Evolutionary conservation across 2,329 filamentous ascomycete genomes (phyloP).

Genomic region (Lecanosticta acicola): DNA sequence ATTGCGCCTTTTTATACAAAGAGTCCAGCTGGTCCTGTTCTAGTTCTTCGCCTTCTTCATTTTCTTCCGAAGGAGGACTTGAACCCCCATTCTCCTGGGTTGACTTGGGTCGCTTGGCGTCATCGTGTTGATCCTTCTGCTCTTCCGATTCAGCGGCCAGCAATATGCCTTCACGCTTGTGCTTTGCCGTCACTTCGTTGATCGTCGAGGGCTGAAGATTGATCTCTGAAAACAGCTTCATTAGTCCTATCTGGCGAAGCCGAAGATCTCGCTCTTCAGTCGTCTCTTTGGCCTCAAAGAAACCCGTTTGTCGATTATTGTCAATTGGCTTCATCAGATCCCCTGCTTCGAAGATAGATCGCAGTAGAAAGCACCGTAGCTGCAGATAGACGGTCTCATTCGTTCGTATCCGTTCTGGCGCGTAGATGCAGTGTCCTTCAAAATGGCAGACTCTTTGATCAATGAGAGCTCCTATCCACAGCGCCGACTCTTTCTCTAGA

Average conservation of each 20-base stretch:
- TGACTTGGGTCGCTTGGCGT: slow-evolving; percentile 43
- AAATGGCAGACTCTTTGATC: slow-evolving; percentile 87
- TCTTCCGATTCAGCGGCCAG: slow-evolving; percentile 86
- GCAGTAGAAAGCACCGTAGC: slow-evolving; percentile 69
- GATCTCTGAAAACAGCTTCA: slow-evolving; percentile 84
- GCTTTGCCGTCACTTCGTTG: slow-evolving; percentile 69
- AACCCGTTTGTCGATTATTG: slow-evolving; percentile 63
- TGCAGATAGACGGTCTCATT: slow-evolving; percentile 96
- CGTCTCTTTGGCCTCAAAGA: slow-evolving; percentile 83
- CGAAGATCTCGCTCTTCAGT: slow-evolving; percentile 77
- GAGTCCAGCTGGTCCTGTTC: slow-evolving; percentile 94
- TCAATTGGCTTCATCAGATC: slow-evolving; percentile 58
- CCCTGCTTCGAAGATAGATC: slow-evolving; percentile 63
- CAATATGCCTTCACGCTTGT: slow-evolving; percentile 76
- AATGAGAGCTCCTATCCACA: slow-evolving; percentile 86
- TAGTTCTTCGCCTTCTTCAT: slow-evolving; percentile 80
- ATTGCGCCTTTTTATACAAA: slow-evolving; percentile 91
- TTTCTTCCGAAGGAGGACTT: slow-evolving; percentile 56
- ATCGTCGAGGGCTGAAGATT: slow-evolving; percentile 68
- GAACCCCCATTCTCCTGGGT: slow-evolving; percentile 40
- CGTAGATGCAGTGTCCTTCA: slow-evolving; percentile 81
- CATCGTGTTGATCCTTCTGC: slow-evolving; percentile 55
- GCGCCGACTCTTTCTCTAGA: slow-evolving; percentile 76
- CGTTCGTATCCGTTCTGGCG: slow-evolving; percentile 74
- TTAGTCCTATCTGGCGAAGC: slow-evolving; percentile 77